Percentiles rank a stretch among this genome's conserved stretches.
These are phyloP conservation scores for Aspergillus sojae DNA, from an alignment of 2,329 filamentous ascomycete species.

Conservation along the genomic window DNA sequence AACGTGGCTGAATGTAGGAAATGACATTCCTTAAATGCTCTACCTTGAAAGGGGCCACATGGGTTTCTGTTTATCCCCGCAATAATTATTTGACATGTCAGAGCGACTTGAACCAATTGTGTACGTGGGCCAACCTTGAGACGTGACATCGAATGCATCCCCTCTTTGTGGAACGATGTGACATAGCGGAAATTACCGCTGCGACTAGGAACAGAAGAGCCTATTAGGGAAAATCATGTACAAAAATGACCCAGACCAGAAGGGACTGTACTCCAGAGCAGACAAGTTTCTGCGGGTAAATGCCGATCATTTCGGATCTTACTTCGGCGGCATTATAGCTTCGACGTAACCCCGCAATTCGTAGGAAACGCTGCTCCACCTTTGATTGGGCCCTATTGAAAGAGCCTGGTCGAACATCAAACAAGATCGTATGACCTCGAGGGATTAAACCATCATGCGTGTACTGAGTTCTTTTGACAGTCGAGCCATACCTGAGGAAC, in stretches of 20 bases:
- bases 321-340: neutral
- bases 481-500: neutral
- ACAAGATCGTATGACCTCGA: neutral
- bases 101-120: neutral
- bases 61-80: neutral
- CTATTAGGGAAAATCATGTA: neutral
- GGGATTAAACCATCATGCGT: no score
- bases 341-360: constrained; percentile 1
- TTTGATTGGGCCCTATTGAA: neutral
- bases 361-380: neutral
- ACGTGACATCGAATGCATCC: neutral
- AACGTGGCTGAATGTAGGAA: neutral
- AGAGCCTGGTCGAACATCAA: neutral
- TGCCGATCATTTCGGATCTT: neutral
- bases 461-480: neutral
- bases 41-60: neutral
- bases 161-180: neutral
- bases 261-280: neutral
- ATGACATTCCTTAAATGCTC: neutral
- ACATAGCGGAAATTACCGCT: neutral
- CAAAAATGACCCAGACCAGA: neutral
- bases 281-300: neutral
- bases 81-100: neutral
- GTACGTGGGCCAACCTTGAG: neutral
- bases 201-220: neutral